These are phyloP conservation scores for Hanseniaspora valbyensis DNA, from an alignment of 805 yeast species.

Conservation along the genomic window DNA sequence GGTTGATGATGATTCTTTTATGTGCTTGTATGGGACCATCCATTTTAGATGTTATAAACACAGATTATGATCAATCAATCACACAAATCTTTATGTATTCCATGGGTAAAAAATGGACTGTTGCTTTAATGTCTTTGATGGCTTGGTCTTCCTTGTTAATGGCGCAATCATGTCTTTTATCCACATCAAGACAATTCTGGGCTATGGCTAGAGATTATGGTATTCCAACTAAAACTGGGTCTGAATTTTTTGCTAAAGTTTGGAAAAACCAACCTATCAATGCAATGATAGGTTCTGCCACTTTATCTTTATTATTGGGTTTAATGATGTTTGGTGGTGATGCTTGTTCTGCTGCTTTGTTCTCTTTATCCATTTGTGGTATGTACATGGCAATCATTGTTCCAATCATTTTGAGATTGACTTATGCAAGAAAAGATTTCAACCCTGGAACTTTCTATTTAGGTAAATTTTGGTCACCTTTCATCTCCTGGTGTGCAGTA, in stretches of 20 bases:
- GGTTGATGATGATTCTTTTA: constrained; percentile 41
- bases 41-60: constrained; percentile 32
- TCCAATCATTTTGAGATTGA: constrained; percentile 29
- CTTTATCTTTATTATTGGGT: constrained; percentile 30
- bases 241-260: constrained; percentile 44
- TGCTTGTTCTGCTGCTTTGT: constrained; percentile 35
- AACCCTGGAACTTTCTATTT: constrained; percentile 54
- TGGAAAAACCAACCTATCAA: constrained; percentile 51
- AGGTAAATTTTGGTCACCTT: constrained; percentile 40
- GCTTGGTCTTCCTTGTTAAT: constrained; percentile 52
- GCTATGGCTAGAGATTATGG: constrained; percentile 70
- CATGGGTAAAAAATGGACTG: constrained; percentile 53
- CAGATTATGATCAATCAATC: constrained; percentile 48
- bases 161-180: constrained; percentile 27
- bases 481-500: constrained; percentile 38
- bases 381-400: constrained; percentile 33
- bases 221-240: constrained; percentile 45
- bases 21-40: constrained; percentile 45
- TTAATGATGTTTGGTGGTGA: constrained; percentile 33
- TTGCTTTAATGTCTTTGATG: constrained; percentile 50
- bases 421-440: constrained; percentile 39
- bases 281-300: constrained; percentile 39
- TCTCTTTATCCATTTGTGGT: constrained; percentile 33
- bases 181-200: constrained; percentile 52
- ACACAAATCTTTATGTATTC: constrained; percentile 56